Conservation (phyloP, 1,139 yeast species). For the Kodamaea alishanica region DNA sequence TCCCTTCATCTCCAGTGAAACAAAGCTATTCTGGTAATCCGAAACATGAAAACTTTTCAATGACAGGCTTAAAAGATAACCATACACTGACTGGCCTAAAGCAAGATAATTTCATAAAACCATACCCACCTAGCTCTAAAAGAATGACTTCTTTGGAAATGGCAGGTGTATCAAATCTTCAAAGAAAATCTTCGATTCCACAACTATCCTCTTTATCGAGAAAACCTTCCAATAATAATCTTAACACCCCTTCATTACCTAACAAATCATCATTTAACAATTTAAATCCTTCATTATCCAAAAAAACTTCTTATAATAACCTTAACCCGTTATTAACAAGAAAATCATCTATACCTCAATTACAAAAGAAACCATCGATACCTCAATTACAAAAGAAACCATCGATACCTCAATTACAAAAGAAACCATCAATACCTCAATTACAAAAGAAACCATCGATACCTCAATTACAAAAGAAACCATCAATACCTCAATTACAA, state of each 20-base stretch:
- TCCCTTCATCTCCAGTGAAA: no score
- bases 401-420: constrained; percentile 13
- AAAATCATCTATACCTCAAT: constrained; percentile 16
- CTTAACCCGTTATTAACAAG: constrained; percentile 14
- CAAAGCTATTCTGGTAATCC: no score
- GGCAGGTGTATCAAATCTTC: constrained; percentile 27
- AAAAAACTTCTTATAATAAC: no score
- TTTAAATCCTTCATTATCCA: constrained; percentile 8
- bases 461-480: constrained; percentile 13
- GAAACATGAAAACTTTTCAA: no score
- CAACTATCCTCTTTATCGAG: constrained; percentile 6
- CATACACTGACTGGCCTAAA: no score
- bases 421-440: constrained; percentile 19
- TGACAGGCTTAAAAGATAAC: no score
- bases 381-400: constrained; percentile 16
- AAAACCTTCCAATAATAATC: constrained; percentile 10
- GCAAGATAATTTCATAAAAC: constrained; percentile 20
- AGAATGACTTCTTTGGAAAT: constrained; percentile 31
- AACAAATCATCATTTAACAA: no score
- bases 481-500: constrained; percentile 16
- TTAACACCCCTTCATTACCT: constrained; percentile 6
- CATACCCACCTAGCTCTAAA: constrained; percentile 25
- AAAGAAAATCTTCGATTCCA: constrained; percentile 4
- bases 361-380: constrained; percentile 20
- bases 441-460: constrained; percentile 15